Conservation (phyloP, 2,329 filamentous ascomycete genomes). For the Monosporascus sp. region DNA sequence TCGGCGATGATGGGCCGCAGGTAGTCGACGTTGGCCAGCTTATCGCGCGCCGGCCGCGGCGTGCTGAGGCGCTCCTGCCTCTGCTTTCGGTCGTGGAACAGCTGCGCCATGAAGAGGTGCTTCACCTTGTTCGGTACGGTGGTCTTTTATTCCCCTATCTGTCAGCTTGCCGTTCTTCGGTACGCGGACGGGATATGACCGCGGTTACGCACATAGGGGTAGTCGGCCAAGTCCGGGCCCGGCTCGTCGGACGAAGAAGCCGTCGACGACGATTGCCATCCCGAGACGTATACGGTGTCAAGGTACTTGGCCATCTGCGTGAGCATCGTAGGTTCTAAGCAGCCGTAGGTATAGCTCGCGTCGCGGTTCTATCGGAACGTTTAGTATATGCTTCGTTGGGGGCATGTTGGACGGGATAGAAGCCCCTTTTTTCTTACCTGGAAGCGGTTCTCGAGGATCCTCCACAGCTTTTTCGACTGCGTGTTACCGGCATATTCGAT, state of each 20-base stretch:
- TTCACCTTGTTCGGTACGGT: constrained; percentile 98
- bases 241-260: constrained; percentile 94
- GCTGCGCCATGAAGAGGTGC: constrained; percentile 95
- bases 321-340: constrained; percentile 95
- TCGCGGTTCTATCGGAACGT: constrained; percentile 59
- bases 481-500: constrained; percentile 87
- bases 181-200: neutral
- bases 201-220: constrained; percentile 64
- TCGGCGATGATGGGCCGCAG: constrained; percentile 94
- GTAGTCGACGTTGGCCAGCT: constrained; percentile 81
- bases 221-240: constrained; percentile 95
- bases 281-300: constrained; percentile 97
- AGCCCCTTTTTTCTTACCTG: constrained; percentile 47
- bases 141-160: constrained; percentile 50
- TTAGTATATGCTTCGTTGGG: constrained; percentile 2
- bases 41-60: constrained; percentile 65
- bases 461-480: constrained; percentile 92
- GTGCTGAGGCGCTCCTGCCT: constrained; percentile 84
- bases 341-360: constrained; percentile 93
- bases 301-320: constrained; percentile 99
- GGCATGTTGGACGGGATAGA: neutral
- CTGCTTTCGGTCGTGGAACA: constrained; percentile 99
- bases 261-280: constrained; percentile 97
- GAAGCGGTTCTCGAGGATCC: constrained; percentile 80
- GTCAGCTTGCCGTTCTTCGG: constrained; percentile 4